These are phyloP conservation scores for Ploettnerulaceae sp. DNA, from an alignment of 2,329 filamentous ascomycete species.

Conservation along the genomic window DNA sequence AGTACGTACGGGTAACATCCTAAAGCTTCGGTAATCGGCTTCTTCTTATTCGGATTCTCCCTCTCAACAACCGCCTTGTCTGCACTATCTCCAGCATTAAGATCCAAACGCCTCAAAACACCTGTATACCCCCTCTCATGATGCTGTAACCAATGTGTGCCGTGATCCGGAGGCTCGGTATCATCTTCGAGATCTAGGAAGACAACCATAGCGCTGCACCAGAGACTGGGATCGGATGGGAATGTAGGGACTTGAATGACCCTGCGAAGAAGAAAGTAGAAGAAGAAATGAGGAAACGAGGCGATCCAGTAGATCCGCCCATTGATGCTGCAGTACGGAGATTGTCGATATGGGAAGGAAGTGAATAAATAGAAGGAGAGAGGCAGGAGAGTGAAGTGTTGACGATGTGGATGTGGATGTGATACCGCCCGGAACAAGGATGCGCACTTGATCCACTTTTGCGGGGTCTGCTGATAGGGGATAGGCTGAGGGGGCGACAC, in stretches of 20 bases:
- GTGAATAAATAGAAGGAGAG: slow-evolving; percentile 1
- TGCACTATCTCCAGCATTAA: not conserved
- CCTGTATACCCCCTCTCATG: slow-evolving; percentile 11
- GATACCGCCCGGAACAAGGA: not conserved
- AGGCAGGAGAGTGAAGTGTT: not conserved
- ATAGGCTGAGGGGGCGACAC: slow-evolving; percentile 2
- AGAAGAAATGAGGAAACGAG: slow-evolving; percentile 23
- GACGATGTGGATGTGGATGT: slow-evolving; percentile 5
- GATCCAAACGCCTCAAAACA: slow-evolving; percentile 14
- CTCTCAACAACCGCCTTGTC: slow-evolving; percentile 8
- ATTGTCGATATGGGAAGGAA: slow-evolving; percentile 4
- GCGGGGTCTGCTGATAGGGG: slow-evolving; percentile 8
- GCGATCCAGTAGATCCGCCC: slow-evolving; percentile 19
- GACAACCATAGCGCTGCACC: no score
- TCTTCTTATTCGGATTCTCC: slow-evolving; percentile 44
- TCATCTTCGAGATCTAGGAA: slow-evolving; percentile 34
- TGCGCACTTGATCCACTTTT: slow-evolving; percentile 6
- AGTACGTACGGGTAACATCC: slow-evolving; percentile 63
- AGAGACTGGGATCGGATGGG: not conserved
- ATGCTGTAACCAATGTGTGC: slow-evolving; percentile 3
- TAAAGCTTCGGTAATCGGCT: slow-evolving; percentile 56
- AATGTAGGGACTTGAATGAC: not conserved
- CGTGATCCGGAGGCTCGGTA: slow-evolving; percentile 27
- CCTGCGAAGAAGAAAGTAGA: slow-evolving; percentile 15
- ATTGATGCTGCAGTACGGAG: slow-evolving; percentile 28